Base-by-base conservation (phyloP, 305 asterid genomes). In the Solanum aculeatissimum region DNA sequence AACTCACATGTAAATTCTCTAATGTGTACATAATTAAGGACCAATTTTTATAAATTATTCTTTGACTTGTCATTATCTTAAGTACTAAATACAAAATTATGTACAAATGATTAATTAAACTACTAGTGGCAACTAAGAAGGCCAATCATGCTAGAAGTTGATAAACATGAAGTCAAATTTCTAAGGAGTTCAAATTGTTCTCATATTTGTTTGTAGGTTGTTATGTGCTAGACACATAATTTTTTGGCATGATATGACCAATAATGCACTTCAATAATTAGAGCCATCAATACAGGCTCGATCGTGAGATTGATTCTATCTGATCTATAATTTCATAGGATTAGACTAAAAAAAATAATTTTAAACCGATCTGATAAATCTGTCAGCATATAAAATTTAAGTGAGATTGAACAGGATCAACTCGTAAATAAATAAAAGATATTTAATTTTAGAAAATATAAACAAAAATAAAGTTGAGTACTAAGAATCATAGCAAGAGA, bases 211-310 rank as follows among this genome's bases (percentile, higher is more conserved):
- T 75, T 75, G 82, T 2, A 49, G 21, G 45, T 75, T 23, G 81
- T 45, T 15, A 47, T 25, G 60, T 57, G 25, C 53, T 81, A 72
- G 86, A 74, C 83, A 85, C 75, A 85, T 69, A 19, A 29, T 32
- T 89, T 89, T 35, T 91, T 91, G 93, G 91, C 90, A 86, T 85
- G 70, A 84, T 62, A 57, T 86, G 87, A 80, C 79, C 91, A 92
- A 90, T 92, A 89, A 90, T 91, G 86, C 85, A 75, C 66, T 69
- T 32, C 29, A 6, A 81, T 80, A 18, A 13, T 23, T 35, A 35
- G 7, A 35, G 40, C 0, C 40, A 35, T 35, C 40, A 35, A 35
- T 35, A 35, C 5, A 35, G 0, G 40, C 1, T 35, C 40, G 40
- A 35, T 35, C 40, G 40, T 5, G 40, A 35, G 40, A 35, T 35